Conservation (phyloP, 139 green algal genomes). For the Closterium sp. region DNA sequence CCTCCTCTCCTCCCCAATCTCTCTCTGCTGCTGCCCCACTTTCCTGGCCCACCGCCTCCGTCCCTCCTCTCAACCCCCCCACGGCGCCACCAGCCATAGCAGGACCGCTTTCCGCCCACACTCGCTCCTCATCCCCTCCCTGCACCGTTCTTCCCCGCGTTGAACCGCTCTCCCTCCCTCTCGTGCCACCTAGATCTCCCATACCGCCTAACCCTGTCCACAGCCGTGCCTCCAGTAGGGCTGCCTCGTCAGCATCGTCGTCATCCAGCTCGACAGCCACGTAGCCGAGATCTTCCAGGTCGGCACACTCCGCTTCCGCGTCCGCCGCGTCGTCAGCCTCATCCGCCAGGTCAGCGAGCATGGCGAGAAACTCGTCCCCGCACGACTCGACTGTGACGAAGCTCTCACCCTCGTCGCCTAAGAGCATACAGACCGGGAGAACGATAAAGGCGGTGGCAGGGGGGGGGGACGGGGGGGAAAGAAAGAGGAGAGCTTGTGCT, state of each 20-base stretch:
- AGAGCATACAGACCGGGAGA: not conserved
- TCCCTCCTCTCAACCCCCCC: not conserved
- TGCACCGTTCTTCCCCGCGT: not conserved
- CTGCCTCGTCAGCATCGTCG: conserved; percentile 7
- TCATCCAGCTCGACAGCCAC: not conserved
- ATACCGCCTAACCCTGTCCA: not conserved
- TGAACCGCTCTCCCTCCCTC: not conserved
- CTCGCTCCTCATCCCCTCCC: not conserved
- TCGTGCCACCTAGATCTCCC: not conserved
- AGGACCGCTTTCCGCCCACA: not conserved
- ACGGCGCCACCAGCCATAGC: not conserved
- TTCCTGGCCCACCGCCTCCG: not conserved
- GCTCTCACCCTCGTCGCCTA: conserved; percentile 11
- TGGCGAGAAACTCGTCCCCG: conserved; percentile 20
- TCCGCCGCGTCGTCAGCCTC: not conserved
- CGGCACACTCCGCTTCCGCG: not conserved
- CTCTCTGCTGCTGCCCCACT: not conserved
- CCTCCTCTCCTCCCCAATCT: not conserved
- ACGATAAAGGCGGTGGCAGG: not conserved
- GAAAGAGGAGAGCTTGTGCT: not conserved
- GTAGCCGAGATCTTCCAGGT: not conserved
- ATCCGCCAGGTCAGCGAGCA: conserved; percentile 11
- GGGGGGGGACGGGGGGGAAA: not conserved
- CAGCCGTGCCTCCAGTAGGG: not conserved
- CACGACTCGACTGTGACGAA: conserved; percentile 23